Conservation (phyloP, 257 asterid species). For the Prunella vulgaris region DNA sequence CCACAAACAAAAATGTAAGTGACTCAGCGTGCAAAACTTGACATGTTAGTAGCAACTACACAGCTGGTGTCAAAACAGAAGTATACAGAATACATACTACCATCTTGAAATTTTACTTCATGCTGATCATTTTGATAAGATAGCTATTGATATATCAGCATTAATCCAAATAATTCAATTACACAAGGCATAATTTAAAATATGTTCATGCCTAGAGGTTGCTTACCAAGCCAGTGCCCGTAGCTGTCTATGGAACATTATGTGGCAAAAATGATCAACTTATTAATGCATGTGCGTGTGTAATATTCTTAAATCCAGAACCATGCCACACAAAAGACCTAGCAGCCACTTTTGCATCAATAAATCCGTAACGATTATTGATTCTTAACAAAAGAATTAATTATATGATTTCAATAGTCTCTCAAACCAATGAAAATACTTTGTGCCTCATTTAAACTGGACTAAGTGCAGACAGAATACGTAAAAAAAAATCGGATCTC, state of each 20-base stretch:
- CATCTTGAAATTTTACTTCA: neutral
- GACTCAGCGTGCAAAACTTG: neutral
- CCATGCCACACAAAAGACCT: neutral
- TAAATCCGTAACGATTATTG: neutral
- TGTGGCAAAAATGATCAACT: neutral
- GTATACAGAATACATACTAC: neutral
- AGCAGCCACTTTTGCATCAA: neutral
- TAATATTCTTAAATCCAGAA: neutral
- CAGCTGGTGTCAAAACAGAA: neutral
- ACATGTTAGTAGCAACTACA: neutral
- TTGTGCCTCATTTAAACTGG: slow-evolving; percentile 5
- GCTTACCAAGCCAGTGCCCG: slow-evolving; percentile 4
- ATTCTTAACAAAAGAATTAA: neutral
- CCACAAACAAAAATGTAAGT: neutral
- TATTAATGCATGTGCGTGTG: neutral
- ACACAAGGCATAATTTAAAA: neutral
- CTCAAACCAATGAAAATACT: neutral
- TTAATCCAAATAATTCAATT: neutral
- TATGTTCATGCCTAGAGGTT: neutral
- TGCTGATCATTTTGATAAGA: neutral
- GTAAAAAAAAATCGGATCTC: neutral
- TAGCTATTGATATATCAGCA: neutral
- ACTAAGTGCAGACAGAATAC: neutral
- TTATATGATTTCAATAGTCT: neutral
- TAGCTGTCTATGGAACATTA: neutral